A percentile compares a stretch with the other conserved stretches of the same genome.
Evolutionary conservation across 2,329 filamentous ascomycete genomes (phyloP).

Genomic region (Botrytis hyacinthi): DNA sequence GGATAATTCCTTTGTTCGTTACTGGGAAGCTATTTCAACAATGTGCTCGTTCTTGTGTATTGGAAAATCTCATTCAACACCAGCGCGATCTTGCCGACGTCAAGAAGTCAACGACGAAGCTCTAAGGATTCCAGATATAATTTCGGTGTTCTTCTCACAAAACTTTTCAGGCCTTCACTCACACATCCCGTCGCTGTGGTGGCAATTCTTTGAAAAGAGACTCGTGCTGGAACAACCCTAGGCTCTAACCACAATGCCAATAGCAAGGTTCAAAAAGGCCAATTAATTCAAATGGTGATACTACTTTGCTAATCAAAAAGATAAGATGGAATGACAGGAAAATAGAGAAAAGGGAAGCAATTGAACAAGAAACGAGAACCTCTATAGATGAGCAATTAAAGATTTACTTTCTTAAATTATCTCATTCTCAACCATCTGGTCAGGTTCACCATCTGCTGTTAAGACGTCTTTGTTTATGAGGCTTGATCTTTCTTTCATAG

Average conservation of each 20-base stretch:
- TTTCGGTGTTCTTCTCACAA: neutral
- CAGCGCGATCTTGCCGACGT: neutral
- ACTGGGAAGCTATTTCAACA: neutral
- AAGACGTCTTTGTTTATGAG: neutral
- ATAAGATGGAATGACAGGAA: neutral
- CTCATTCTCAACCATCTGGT: neutral
- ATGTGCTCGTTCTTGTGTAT: neutral
- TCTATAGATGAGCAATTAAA: neutral
- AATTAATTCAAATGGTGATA: neutral
- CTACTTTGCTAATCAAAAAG: neutral
- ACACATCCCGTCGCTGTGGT: neutral
- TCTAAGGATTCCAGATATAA: neutral
- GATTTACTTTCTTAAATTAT: neutral
- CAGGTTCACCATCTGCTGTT: neutral
- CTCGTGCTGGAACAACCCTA: neutral
- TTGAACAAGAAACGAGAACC: neutral
- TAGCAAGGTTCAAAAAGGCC: neutral
- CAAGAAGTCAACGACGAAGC: neutral
- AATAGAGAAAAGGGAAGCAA: neutral
- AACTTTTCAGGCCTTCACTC: neutral
- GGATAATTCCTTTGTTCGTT: conserved; percentile 6
- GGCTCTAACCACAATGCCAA: neutral
- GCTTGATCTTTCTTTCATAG: conserved; percentile 4
- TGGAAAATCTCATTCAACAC: neutral
- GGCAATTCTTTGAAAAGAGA: neutral